Percentiles rank a stretch among this genome's conserved stretches.
These are phyloP conservation scores for Verticillium albo-atrum DNA, from an alignment of 2,329 filamentous ascomycete species.

Conservation along the genomic window DNA sequence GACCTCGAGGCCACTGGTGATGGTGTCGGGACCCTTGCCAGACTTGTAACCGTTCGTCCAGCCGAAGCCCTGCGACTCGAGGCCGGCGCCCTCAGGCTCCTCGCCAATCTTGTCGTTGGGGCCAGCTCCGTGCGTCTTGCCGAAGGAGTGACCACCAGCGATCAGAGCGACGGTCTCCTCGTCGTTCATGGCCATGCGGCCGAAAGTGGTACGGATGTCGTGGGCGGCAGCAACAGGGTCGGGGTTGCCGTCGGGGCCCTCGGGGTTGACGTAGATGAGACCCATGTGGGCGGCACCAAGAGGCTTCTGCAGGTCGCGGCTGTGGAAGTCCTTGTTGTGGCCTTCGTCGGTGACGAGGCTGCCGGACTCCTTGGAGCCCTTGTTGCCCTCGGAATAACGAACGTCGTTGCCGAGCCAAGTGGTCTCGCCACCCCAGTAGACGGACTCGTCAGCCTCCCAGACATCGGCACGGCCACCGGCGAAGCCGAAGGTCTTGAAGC, in stretches of 20 bases:
- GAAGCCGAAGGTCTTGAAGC: conserved; percentile 69
- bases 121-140: conserved; percentile 75
- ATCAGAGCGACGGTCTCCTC: conserved; percentile 79
- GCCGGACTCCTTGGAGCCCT: conserved; percentile 30
- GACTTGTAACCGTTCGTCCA: conserved; percentile 62
- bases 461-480: conserved; percentile 67
- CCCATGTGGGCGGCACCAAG: conserved; percentile 69
- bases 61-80: conserved; percentile 67
- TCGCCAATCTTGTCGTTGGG: conserved; percentile 58
- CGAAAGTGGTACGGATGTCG: conserved; percentile 72
- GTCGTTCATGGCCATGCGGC: conserved; percentile 79
- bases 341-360: conserved; percentile 26
- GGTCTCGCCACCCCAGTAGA: conserved; percentile 73
- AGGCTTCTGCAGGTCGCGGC: conserved; percentile 62
- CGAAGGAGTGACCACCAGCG: conserved; percentile 73
- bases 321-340: conserved; percentile 44
- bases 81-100: conserved; percentile 60
- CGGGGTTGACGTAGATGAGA: conserved; percentile 78
- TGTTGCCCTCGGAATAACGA: conserved; percentile 48
- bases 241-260: conserved; percentile 68
- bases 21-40: conserved; percentile 68
- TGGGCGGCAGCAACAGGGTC: conserved; percentile 64
- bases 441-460: conserved; percentile 71
- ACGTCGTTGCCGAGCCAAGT: conserved; percentile 71
- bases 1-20: conserved; percentile 74